phyloP scores from a whole-genome alignment of 768 basidiomycete genomes.

The Calocera cornea region DNA sequence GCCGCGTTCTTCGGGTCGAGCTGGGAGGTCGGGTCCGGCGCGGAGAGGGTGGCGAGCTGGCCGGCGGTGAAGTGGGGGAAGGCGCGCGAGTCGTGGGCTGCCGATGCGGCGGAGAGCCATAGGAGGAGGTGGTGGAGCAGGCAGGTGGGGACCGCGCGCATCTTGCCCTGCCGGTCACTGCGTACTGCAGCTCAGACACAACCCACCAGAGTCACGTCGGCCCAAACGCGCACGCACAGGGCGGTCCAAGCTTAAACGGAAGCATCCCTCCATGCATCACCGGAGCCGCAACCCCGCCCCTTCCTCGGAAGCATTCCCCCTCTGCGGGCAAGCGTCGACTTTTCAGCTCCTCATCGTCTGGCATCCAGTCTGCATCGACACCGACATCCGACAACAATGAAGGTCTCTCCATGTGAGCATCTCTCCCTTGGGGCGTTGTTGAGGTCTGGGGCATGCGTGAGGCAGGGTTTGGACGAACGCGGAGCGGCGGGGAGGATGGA shows the following conservation, averaged over 20 bases:
- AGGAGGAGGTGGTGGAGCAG: neutral
- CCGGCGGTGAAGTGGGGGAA: neutral
- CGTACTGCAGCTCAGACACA: too few species aligned
- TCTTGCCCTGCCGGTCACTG: neutral
- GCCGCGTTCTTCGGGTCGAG: constrained; percentile 49
- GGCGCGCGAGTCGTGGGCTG: neutral
- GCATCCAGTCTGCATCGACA: neutral
- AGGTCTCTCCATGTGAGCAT: neutral
- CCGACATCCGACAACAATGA: constrained; percentile 2
- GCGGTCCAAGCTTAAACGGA: too few species aligned
- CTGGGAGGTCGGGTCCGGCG: constrained; percentile 52
- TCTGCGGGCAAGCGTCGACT: neutral
- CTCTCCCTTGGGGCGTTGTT: too few species aligned
- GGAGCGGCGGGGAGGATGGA: neutral
- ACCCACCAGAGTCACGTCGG: too few species aligned
- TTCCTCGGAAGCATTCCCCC: neutral
- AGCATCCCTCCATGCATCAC: too few species aligned
- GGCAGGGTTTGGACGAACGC: neutral
- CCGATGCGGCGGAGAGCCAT: neutral
- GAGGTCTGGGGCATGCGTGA: neutral
- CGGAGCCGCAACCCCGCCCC: neutral
- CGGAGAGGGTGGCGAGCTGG: constrained; percentile 13
- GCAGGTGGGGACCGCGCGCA: neutral
- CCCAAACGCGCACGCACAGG: too few species aligned
- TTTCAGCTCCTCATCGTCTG: neutral